phyloP scores from a whole-genome alignment of 176 grass and related monocot species.

The Dactylis glomerata region DNA sequence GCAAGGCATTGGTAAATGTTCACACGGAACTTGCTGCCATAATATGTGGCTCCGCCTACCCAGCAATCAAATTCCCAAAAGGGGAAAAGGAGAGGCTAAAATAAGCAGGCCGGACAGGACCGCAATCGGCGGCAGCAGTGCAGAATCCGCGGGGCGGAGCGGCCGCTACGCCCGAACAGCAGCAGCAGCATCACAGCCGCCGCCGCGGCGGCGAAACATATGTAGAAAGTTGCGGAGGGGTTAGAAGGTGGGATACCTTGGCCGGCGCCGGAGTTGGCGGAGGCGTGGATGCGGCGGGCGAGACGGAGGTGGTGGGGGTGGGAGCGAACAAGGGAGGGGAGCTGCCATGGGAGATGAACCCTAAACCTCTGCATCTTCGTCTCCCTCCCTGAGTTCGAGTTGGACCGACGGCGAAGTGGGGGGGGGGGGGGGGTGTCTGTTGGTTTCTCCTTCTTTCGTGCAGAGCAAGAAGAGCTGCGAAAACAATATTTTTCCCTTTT shows the following conservation, averaged over 20 bases:
- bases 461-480: background rate
- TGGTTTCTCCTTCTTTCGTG: background rate
- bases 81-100: background rate
- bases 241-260: conserved; percentile 28
- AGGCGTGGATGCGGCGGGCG: conserved; percentile 23
- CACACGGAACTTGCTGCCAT: background rate
- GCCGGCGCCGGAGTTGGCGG: conserved; percentile 23
- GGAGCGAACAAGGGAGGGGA: background rate
- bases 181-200: no score
- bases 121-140: background rate
- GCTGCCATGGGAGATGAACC: conserved; percentile 44
- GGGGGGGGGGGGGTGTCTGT: background rate
- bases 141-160: background rate
- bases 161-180: no score
- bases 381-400: background rate
- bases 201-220: no score
- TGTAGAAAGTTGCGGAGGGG: no score
- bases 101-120: background rate
- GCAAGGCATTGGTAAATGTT: background rate
- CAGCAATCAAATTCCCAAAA: background rate
- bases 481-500: background rate
- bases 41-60: background rate
- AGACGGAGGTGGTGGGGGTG: background rate
- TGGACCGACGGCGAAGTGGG: no score
- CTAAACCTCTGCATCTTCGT: conserved; percentile 39